Evolutionary conservation across 805 yeast genomes (phyloP).

Genomic region (Pichia ethanolica): DNA sequence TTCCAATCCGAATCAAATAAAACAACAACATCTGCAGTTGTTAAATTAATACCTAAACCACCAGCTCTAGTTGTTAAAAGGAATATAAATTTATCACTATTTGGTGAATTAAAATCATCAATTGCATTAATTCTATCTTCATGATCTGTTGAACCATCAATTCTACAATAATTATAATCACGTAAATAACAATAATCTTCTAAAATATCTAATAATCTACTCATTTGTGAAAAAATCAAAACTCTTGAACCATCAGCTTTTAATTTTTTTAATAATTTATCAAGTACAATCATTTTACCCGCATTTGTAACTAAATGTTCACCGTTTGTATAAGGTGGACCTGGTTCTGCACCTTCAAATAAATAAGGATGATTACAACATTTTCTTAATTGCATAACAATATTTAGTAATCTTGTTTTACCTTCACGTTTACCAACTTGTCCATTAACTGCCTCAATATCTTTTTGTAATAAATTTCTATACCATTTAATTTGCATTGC

Average conservation of each 20-base stretch:
- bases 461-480: constrained; percentile 79
- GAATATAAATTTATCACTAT: constrained; percentile 75
- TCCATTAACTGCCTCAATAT: constrained; percentile 94
- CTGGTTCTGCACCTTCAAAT: constrained; percentile 99
- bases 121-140: constrained; percentile 89
- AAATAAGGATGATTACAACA: constrained; percentile 96
- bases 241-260: constrained; percentile 80
- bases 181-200: constrained; percentile 89
- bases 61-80: constrained; percentile 93
- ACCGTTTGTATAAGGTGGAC: constrained; percentile 94
- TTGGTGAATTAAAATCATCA: constrained; percentile 83
- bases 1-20: constrained; percentile 95
- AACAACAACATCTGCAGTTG: constrained; percentile 85
- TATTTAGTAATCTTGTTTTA: constrained; percentile 81
- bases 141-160: constrained; percentile 89
- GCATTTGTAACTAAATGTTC: constrained; percentile 88
- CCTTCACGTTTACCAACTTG: constrained; percentile 91
- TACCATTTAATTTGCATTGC: constrained; percentile 95
- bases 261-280: constrained; percentile 68
- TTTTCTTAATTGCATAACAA: constrained; percentile 93
- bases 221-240: constrained; percentile 89
- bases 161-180: constrained; percentile 80
- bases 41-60: constrained; percentile 89
- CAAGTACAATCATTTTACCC: constrained; percentile 85
- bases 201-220: constrained; percentile 77